A percentile compares a stretch with the other conserved stretches of the same genome.
phyloP scores from a whole-genome alignment of 495 filamentous ascomycete species.

The Lophium mytilinum region DNA sequence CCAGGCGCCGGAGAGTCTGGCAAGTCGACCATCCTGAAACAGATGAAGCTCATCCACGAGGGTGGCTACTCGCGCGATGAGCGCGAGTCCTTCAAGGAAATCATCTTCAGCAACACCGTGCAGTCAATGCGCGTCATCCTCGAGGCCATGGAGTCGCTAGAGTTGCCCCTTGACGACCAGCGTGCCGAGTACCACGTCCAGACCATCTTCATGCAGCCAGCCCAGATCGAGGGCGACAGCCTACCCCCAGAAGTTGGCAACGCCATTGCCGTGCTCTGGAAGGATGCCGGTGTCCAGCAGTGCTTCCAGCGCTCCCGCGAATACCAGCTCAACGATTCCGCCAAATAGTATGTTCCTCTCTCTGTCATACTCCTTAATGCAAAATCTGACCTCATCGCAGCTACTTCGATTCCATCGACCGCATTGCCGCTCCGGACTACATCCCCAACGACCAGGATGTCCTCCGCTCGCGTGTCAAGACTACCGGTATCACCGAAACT shows the following conservation, averaged over 20 bases:
- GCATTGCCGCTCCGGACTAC: slow-evolving; percentile 79
- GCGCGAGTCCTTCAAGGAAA: slow-evolving; percentile 83
- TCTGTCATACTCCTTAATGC: not conserved
- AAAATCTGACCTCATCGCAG: slow-evolving; percentile 41
- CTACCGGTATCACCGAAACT: slow-evolving; percentile 95
- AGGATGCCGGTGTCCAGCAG: slow-evolving; percentile 71
- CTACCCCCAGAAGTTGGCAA: slow-evolving; percentile 61
- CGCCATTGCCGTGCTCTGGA: slow-evolving; percentile 81
- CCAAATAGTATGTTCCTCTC: slow-evolving; percentile 68
- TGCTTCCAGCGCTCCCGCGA: slow-evolving; percentile 88
- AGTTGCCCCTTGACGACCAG: slow-evolving; percentile 68
- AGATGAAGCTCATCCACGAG: slow-evolving; percentile 97
- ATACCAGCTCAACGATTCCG: slow-evolving; percentile 91
- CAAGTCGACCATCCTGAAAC: slow-evolving; percentile 96
- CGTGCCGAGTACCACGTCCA: slow-evolving; percentile 71
- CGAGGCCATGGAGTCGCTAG: slow-evolving; percentile 74
- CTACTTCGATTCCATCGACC: slow-evolving; percentile 85
- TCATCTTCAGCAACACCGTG: slow-evolving; percentile 85
- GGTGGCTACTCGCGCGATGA: slow-evolving; percentile 87
- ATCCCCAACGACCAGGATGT: slow-evolving; percentile 96
- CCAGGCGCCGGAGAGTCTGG: slow-evolving; percentile 94
- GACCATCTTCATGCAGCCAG: slow-evolving; percentile 35
- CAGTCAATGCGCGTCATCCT: slow-evolving; percentile 56
- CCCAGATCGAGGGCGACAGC: slow-evolving; percentile 32
- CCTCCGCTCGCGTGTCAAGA: slow-evolving; percentile 81